Evolutionary conservation across 1,139 yeast species (phyloP).

Genomic region (Kodamaea sp.): DNA sequence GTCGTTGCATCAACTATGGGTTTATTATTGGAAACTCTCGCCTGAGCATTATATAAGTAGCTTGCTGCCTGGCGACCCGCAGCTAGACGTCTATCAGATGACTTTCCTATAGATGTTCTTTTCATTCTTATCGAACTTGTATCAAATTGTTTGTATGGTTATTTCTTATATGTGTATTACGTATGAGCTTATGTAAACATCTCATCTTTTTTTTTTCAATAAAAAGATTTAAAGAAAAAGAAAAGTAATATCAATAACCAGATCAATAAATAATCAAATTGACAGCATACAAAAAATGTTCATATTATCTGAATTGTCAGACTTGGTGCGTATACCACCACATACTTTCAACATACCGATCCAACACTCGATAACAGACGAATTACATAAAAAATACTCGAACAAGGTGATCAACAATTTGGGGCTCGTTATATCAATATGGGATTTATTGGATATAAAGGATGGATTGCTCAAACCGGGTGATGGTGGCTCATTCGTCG

Average conservation of each 20-base stretch:
- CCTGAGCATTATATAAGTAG: slow-evolving; percentile 29
- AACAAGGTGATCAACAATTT: slow-evolving; percentile 78
- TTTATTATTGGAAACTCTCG: slow-evolving; percentile 1
- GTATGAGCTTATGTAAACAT: no score
- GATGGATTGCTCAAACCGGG: slow-evolving; percentile 93
- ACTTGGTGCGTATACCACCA: slow-evolving; percentile 85
- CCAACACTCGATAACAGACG: slow-evolving; percentile 69
- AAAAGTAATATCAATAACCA: no score
- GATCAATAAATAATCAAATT: neutral
- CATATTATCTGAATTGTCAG: slow-evolving; percentile 73
- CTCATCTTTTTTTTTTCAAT: no score
- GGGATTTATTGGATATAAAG: slow-evolving; percentile 75
- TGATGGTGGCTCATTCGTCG: slow-evolving; percentile 88
- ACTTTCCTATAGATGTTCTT: slow-evolving; percentile 28
- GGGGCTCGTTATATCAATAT: slow-evolving; percentile 80
- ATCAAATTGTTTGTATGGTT: neutral
- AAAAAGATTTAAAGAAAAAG: no score
- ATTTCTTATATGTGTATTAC: no score
- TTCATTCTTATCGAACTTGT: slow-evolving; percentile 12
- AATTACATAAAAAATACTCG: slow-evolving; percentile 78
- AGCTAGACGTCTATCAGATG: slow-evolving; percentile 53
- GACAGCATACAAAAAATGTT: slow-evolving; percentile 51
- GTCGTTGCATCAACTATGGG: slow-evolving; percentile 1
- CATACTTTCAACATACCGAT: slow-evolving; percentile 73
- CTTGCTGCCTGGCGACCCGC: slow-evolving; percentile 45